phyloP scores from a whole-genome alignment of 495 filamentous ascomycete species.

The Extremus antarcticus region DNA sequence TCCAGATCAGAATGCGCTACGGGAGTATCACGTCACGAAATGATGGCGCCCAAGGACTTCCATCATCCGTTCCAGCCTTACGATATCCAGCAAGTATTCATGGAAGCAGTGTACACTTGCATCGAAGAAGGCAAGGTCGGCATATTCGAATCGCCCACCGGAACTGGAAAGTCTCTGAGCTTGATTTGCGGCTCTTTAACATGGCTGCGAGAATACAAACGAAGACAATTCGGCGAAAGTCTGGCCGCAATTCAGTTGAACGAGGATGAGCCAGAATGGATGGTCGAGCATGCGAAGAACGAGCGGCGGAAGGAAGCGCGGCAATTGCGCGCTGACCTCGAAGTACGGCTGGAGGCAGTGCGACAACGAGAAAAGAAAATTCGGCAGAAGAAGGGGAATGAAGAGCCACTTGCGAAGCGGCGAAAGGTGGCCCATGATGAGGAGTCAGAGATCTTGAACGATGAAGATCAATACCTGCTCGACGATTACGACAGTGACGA shows the following conservation, averaged over 20 bases:
- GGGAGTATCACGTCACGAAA: too few species aligned
- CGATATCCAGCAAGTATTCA: slow-evolving; percentile 79
- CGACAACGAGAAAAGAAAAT: slow-evolving; percentile 56
- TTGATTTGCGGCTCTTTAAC: slow-evolving; percentile 87
- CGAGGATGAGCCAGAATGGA: slow-evolving; percentile 78
- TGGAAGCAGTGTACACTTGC: slow-evolving; percentile 73
- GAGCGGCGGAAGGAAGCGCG: slow-evolving; percentile 57
- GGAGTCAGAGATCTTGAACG: slow-evolving; percentile 41
- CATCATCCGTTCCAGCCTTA: slow-evolving; percentile 91
- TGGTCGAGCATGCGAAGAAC: slow-evolving; percentile 60
- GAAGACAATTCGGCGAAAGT: slow-evolving; percentile 48
- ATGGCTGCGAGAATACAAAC: slow-evolving; percentile 83
- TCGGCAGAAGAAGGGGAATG: slow-evolving; percentile 38
- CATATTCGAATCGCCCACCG: slow-evolving; percentile 91
- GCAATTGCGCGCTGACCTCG: slow-evolving; percentile 56
- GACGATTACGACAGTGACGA: slow-evolving; percentile 73
- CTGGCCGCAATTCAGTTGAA: slow-evolving; percentile 35
- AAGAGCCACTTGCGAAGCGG: slow-evolving; percentile 40
- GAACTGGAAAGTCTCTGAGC: slow-evolving; percentile 81
- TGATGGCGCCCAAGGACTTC: slow-evolving; percentile 46
- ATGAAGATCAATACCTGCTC: slow-evolving; percentile 57
- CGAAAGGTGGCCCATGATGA: slow-evolving; percentile 29
- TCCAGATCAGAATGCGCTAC: too few species aligned
- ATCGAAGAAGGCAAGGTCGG: slow-evolving; percentile 72
- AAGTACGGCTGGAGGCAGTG: slow-evolving; percentile 55